Evolutionary conservation across 257 asterid genomes (phyloP).

Genomic region (Phtheirospermum japonicum): DNA sequence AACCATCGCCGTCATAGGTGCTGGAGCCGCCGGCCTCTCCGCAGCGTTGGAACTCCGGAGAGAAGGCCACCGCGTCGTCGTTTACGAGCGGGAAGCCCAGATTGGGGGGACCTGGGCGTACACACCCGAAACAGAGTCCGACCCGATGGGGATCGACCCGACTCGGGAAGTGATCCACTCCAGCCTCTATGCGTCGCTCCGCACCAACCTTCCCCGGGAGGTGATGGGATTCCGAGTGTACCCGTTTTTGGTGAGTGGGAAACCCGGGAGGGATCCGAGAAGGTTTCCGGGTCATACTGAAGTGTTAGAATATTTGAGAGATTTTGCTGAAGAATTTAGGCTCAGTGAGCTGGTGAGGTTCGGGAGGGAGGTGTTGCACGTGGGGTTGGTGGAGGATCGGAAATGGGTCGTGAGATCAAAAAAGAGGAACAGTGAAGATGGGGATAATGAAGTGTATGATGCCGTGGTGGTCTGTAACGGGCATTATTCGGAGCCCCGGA

Average conservation of each 20-base stretch:
- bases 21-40: slow-evolving; percentile 89
- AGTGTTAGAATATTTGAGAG: slow-evolving; percentile 69
- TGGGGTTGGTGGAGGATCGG: slow-evolving; percentile 47
- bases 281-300: slow-evolving; percentile 84
- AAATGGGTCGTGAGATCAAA: slow-evolving; percentile 66
- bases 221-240: slow-evolving; percentile 77
- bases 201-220: slow-evolving; percentile 86
- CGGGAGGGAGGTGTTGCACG: slow-evolving; percentile 65
- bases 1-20: slow-evolving; percentile 90
- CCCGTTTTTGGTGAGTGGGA: slow-evolving; percentile 56
- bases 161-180: slow-evolving; percentile 55
- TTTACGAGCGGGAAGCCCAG: slow-evolving; percentile 62
- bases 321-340: slow-evolving; percentile 61
- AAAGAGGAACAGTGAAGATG: slow-evolving; percentile 34
- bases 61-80: slow-evolving; percentile 82
- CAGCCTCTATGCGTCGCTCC: slow-evolving; percentile 81
- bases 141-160: slow-evolving; percentile 61
- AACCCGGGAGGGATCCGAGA: slow-evolving; percentile 58
- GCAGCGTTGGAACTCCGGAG: slow-evolving; percentile 78
- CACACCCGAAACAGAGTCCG: slow-evolving; percentile 60
- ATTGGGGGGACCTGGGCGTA: slow-evolving; percentile 90
- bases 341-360: slow-evolving; percentile 60
- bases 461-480: slow-evolving; percentile 95
- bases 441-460: slow-evolving; percentile 55
- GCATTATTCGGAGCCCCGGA: slow-evolving; percentile 79